Percentiles rank a stretch among this genome's conserved stretches.
These are phyloP conservation scores for Auriscalpium microsporum DNA, from an alignment of 768 basidiomycete genomes.

Conservation along the genomic window DNA sequence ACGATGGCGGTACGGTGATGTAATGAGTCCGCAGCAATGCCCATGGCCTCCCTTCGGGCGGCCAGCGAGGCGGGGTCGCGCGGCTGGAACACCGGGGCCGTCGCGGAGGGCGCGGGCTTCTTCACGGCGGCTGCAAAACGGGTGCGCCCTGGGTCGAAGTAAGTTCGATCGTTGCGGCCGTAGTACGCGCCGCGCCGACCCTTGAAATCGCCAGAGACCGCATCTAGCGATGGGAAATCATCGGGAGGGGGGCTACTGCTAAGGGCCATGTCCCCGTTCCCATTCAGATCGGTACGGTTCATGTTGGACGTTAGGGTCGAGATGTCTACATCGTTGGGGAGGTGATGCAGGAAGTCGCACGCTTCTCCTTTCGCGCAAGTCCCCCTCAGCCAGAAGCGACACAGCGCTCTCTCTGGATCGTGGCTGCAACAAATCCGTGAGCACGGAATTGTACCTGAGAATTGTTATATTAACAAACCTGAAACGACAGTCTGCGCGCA, in stretches of 20 bases:
- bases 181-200: constrained; percentile 34
- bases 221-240: constrained; percentile 63
- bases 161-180: constrained; percentile 30
- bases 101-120: constrained; percentile 34
- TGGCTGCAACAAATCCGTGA: constrained; percentile 45
- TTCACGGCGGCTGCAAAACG: constrained; percentile 90
- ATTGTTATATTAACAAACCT: constrained; percentile 47
- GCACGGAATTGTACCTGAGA: background rate
- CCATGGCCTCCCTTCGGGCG: constrained; percentile 49
- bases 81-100: constrained; percentile 19
- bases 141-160: constrained; percentile 79
- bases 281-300: constrained; percentile 53
- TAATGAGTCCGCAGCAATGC: constrained; percentile 50
- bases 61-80: constrained; percentile 32
- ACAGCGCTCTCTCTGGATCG: constrained; percentile 88
- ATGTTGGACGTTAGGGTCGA: constrained; percentile 59
- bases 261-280: constrained; percentile 33
- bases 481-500: constrained; percentile 94
- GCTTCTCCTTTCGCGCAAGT: constrained; percentile 94
- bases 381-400: constrained; percentile 96
- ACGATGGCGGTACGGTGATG: constrained; percentile 63
- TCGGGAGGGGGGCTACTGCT: constrained; percentile 34
- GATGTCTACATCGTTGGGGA: constrained; percentile 81
- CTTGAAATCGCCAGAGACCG: constrained; percentile 30
- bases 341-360: constrained; percentile 93